A percentile compares a stretch with the other conserved stretches of the same genome.
Conservation (phyloP, 768 basidiomycete genomes). For the Candolleomyces efflorescens region DNA sequence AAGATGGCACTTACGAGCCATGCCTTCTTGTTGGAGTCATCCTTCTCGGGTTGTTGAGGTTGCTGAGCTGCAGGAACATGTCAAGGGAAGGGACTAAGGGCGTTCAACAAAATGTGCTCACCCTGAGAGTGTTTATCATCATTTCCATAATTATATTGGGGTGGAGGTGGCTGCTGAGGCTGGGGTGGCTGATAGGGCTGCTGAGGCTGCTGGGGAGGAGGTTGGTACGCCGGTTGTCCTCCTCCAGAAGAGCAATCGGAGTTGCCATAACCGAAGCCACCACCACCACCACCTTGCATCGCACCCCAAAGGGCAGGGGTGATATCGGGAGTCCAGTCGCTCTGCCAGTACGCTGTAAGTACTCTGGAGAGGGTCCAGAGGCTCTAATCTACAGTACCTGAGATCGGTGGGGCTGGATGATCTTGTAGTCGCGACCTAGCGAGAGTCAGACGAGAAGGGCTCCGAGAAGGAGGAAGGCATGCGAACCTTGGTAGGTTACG, state of each 20-base stretch:
- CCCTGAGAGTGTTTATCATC: conserved; percentile 8
- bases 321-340: conserved; percentile 61
- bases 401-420: conserved; percentile 67
- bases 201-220: conserved; percentile 23
- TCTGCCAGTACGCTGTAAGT: conserved; percentile 29
- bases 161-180: conserved; percentile 8
- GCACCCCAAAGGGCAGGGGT: conserved; percentile 70
- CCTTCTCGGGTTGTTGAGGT: conserved; percentile 22
- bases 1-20: neutral
- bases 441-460: neutral
- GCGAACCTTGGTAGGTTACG: conserved; percentile 53
- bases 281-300: conserved; percentile 18
- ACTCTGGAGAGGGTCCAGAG: too few species aligned
- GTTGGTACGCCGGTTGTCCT: conserved; percentile 24
- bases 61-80: conserved; percentile 17
- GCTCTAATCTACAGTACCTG: conserved; percentile 40
- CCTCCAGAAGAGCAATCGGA: conserved; percentile 14
- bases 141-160: neutral
- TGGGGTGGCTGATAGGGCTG: conserved; percentile 24
- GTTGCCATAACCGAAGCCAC: conserved; percentile 16
- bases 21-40: conserved; percentile 30
- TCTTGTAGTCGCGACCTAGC: conserved; percentile 57
- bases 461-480: neutral
- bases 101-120: conserved; percentile 1
- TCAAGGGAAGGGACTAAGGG: neutral